phyloP scores from a whole-genome alignment of 306 rosid genomes.

The Pyrus communis region DNA sequence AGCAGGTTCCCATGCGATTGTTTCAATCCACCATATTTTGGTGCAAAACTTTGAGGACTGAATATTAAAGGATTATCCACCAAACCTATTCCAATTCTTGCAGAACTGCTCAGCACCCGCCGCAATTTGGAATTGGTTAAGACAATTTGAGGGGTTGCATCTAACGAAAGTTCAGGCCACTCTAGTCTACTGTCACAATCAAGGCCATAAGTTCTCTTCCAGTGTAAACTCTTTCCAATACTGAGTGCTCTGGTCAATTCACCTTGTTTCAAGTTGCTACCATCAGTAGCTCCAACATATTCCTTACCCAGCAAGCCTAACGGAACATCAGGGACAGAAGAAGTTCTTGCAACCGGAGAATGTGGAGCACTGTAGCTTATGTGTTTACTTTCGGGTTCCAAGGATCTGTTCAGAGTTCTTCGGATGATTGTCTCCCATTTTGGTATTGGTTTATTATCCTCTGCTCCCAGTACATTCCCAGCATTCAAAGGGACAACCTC shows the following conservation, averaged over 20 bases:
- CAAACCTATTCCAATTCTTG: constrained; percentile 56
- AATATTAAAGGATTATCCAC: constrained; percentile 32
- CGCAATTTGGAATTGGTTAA: constrained; percentile 59
- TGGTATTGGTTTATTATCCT: constrained; percentile 65
- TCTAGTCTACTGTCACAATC: constrained; percentile 51
- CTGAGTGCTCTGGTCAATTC: constrained; percentile 36
- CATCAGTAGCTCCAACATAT: constrained; percentile 16
- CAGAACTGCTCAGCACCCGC: constrained; percentile 74
- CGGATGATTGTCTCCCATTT: constrained; percentile 93
- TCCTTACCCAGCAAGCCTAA: constrained; percentile 37
- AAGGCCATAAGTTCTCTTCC: constrained; percentile 54
- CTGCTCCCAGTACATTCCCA: constrained; percentile 91
- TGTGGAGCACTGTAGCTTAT: constrained; percentile 89
- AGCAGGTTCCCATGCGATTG: constrained; percentile 57
- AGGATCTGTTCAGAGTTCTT: constrained; percentile 65
- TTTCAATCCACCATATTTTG: constrained; percentile 32
- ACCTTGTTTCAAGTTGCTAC: constrained; percentile 26
- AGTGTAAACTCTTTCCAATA: constrained; percentile 34
- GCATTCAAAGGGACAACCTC: constrained; percentile 96
- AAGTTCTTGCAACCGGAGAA: constrained; percentile 75
- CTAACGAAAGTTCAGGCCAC: constrained; percentile 90
- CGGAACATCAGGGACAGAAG: constrained; percentile 67
- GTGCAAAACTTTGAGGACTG: constrained; percentile 9
- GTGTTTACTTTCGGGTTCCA: constrained; percentile 50
- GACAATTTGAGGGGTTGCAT: constrained; percentile 61